A percentile compares a stretch with the other conserved stretches of the same genome.
Evolutionary conservation across 2,329 filamentous ascomycete genomes (phyloP).

Genomic region (Ramichloridium luteum): DNA sequence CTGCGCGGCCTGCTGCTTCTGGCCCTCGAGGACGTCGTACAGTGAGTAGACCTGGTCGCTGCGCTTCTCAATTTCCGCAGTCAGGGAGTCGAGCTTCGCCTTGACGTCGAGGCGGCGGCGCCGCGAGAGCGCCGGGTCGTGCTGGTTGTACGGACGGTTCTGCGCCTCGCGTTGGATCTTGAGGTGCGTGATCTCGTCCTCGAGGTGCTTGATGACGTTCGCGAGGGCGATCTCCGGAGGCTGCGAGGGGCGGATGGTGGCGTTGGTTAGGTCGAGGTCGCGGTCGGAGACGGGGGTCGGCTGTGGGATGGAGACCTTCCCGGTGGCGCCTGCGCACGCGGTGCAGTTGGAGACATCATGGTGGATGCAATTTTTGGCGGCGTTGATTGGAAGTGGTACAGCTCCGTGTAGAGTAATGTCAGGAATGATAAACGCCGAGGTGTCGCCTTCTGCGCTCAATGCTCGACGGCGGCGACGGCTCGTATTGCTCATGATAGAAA

Average conservation of each 20-base stretch:
- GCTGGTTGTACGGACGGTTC: conserved; percentile 50
- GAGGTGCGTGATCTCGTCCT: conserved; percentile 68
- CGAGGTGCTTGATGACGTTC: conserved; percentile 68
- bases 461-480: conserved; percentile 37
- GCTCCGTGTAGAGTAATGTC: conserved; percentile 43
- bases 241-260: conserved; percentile 50
- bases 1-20: conserved; percentile 52
- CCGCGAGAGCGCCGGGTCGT: conserved; percentile 55
- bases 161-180: conserved; percentile 54
- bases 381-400: conserved; percentile 6
- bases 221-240: conserved; percentile 61
- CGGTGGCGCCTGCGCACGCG: conserved; percentile 32
- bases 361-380: conserved; percentile 15
- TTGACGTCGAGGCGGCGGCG: conserved; percentile 51
- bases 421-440: conserved; percentile 52
- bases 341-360: conserved; percentile 43
- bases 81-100: conserved; percentile 47
- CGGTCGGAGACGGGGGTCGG: conserved; percentile 24
- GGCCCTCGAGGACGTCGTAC: conserved; percentile 73
- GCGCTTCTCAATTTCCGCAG: conserved; percentile 57
- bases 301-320: conserved; percentile 31
- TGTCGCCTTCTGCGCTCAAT: conserved; percentile 38
- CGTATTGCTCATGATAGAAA: conserved; percentile 38
- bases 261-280: conserved; percentile 39
- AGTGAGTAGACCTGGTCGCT: conserved; percentile 70